Evolutionary conservation across 2,329 filamentous ascomycete genomes (phyloP).

Genomic region (Alternaria sp.): DNA sequence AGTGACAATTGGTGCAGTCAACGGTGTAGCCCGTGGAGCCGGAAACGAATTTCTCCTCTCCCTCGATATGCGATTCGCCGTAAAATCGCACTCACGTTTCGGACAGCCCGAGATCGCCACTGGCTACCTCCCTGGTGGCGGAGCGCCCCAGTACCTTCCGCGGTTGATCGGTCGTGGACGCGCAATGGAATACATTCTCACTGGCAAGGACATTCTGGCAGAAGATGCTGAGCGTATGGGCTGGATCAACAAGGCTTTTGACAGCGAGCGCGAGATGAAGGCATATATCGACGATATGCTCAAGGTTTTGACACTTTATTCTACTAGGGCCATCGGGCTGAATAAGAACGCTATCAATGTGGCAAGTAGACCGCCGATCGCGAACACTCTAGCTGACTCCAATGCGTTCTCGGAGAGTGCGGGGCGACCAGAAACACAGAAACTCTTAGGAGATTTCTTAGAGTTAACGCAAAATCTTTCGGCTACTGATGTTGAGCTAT

Average conservation of each 20-base stretch:
- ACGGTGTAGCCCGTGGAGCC: no score
- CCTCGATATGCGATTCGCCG: background rate
- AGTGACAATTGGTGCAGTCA: background rate
- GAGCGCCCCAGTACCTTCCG: background rate
- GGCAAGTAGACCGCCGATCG: no score
- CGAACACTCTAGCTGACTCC: no score
- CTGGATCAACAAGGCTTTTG: background rate
- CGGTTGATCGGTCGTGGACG: background rate
- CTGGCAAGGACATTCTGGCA: background rate
- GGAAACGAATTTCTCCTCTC: background rate
- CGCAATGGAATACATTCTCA: background rate
- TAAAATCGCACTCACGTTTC: background rate
- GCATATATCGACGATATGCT: no score
- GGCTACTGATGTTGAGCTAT: background rate
- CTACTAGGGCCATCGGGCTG: no score
- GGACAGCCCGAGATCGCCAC: background rate
- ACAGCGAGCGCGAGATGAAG: background rate
- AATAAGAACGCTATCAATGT: no score
- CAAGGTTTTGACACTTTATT: no score
- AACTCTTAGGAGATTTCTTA: background rate
- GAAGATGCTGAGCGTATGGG: background rate
- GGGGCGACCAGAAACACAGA: background rate
- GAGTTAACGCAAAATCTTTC: background rate
- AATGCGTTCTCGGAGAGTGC: no score
- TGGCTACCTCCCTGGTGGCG: background rate